Evolutionary conservation across 2,329 filamentous ascomycete genomes (phyloP).

Genomic region (Acrocalymma vagum): DNA sequence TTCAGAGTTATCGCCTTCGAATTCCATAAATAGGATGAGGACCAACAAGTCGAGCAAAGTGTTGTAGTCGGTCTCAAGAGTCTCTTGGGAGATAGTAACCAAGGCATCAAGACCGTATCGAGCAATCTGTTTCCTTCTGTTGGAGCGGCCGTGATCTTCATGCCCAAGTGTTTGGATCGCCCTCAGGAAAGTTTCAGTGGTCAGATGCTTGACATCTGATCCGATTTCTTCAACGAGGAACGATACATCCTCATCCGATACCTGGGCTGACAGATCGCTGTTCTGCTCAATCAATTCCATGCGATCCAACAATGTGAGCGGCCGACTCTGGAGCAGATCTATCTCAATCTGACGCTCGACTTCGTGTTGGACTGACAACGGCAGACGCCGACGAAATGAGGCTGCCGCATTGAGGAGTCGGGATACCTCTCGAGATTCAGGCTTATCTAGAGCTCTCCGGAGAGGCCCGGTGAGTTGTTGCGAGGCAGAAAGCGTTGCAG

Average conservation of each 20-base stretch:
- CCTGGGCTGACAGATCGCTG: conserved; percentile 78
- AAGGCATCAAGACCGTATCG: conserved; percentile 79
- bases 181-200: conserved; percentile 61
- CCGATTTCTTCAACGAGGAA: conserved; percentile 69
- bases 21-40: conserved; percentile 85
- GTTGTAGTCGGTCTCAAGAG: conserved; percentile 74
- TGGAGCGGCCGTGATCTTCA: conserved; percentile 44
- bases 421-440: conserved; percentile 60
- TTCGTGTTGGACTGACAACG: conserved; percentile 72
- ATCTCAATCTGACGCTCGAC: conserved; percentile 73
- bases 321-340: conserved; percentile 78
- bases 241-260: conserved; percentile 76
- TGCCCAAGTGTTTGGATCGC: conserved; percentile 60
- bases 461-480: conserved; percentile 29
- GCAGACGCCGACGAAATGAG: conserved; percentile 74
- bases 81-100: conserved; percentile 81
- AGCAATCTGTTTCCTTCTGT: conserved; percentile 64
- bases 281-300: conserved; percentile 82
- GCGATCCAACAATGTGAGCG: conserved; percentile 66
- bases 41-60: conserved; percentile 84
- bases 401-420: conserved; percentile 74
- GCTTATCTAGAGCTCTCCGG: conserved; percentile 39
- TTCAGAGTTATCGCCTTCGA: conserved; percentile 72
- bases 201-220: conserved; percentile 53
- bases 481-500: conserved; percentile 47